Evolutionary conservation across 169 alveolate genomes (phyloP).

Genomic region (Eimeria sp.): DNA sequence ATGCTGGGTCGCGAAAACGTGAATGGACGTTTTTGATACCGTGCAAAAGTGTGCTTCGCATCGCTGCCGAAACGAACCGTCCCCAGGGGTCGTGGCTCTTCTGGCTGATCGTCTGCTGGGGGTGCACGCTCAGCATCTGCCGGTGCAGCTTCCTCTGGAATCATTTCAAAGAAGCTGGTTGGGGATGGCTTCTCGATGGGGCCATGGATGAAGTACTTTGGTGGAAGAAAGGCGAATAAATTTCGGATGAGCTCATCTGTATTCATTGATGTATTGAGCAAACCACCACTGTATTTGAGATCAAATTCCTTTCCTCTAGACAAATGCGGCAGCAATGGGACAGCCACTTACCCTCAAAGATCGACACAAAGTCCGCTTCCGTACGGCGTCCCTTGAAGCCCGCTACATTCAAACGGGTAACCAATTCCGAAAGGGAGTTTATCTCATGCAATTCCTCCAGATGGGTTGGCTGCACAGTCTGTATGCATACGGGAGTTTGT

Average conservation of each 20-base stretch:
- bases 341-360: slow-evolving; percentile 13
- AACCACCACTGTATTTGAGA: background rate
- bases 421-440: background rate
- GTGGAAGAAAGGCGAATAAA: background rate
- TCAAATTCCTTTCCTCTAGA: background rate
- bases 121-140: background rate
- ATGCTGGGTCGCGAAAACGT: slow-evolving; percentile 32
- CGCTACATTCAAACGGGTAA: slow-evolving; percentile 25
- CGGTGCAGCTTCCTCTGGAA: background rate
- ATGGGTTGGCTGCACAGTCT: slow-evolving; percentile 29
- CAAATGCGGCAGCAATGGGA: background rate
- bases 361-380: slow-evolving; percentile 1
- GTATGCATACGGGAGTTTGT: background rate
- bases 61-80: background rate
- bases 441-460: background rate
- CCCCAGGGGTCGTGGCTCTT: background rate
- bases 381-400: slow-evolving; percentile 62
- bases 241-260: slow-evolving; percentile 10
- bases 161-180: background rate
- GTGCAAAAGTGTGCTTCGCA: slow-evolving; percentile 38
- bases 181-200: background rate
- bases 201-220: background rate
- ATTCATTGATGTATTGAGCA: background rate
- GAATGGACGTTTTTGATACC: background rate
- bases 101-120: background rate